Evolutionary conservation across 2,329 filamentous ascomycete genomes (phyloP).

Genomic region (Pseudocercospora fuligena): DNA sequence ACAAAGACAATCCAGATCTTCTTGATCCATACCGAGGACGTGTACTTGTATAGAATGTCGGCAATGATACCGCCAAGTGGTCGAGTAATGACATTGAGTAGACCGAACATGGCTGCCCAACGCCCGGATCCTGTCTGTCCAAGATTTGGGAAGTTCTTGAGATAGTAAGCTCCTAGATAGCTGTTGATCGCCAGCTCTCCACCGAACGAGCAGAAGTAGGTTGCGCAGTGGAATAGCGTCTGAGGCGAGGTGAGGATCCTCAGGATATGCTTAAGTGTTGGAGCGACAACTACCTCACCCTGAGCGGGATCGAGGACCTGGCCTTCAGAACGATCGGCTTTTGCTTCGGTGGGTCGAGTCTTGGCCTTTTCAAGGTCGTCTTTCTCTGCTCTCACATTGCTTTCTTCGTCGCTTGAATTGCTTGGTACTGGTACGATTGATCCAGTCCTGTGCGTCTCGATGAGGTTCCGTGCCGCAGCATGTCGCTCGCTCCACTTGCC

Average conservation of each 20-base stretch:
- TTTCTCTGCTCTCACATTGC: conserved; percentile 52
- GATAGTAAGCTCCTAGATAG: conserved; percentile 63
- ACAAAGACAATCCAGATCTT: conserved; percentile 64
- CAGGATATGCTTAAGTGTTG: conserved; percentile 63
- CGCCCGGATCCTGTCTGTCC: conserved; percentile 51
- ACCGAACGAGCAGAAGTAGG: conserved; percentile 65
- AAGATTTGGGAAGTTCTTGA: conserved; percentile 55
- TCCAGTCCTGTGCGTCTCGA: conserved; percentile 31
- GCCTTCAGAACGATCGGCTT: conserved; percentile 45
- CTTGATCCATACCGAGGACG: conserved; percentile 63
- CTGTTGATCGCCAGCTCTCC: conserved; percentile 65
- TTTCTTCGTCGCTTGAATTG: conserved; percentile 46
- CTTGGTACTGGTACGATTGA: conserved; percentile 42
- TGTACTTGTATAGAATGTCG: conserved; percentile 60
- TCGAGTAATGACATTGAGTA: conserved; percentile 70
- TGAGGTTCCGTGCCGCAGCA: conserved; percentile 59
- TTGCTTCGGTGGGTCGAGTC: not conserved
- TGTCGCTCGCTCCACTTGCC: conserved; percentile 77
- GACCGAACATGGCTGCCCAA: conserved; percentile 75
- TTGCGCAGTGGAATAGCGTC: conserved; percentile 57
- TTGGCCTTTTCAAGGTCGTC: conserved; percentile 28
- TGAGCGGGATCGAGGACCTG: conserved; percentile 61
- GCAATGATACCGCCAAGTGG: conserved; percentile 67
- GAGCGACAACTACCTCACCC: conserved; percentile 66
- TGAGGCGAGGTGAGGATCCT: conserved; percentile 66